Conservation (phyloP, 148 eudicot genomes). For the Chenopodium berlandieri region DNA sequence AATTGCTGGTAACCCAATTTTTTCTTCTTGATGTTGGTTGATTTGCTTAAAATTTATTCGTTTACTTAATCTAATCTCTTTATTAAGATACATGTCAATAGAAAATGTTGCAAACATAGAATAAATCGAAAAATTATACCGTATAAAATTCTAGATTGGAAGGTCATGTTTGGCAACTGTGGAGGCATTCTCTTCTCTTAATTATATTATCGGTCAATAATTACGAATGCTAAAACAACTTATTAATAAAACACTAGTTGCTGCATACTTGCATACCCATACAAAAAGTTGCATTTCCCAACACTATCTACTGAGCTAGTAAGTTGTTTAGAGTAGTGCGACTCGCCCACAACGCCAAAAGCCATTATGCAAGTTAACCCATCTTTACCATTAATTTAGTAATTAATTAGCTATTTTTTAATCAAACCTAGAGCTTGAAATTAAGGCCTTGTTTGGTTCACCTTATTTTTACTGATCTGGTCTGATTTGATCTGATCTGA, state of each 20-base stretch:
- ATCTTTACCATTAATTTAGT: not conserved
- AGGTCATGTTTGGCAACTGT: not conserved
- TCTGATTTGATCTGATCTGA: no score
- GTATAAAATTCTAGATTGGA: not conserved
- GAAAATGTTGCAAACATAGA: no score
- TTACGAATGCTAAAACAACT: not conserved
- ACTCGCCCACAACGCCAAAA: slow-evolving; percentile 22
- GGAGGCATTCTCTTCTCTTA: not conserved
- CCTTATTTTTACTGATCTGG: no score
- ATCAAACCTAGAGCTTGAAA: not conserved
- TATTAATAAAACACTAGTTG: not conserved
- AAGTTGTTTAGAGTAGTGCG: not conserved
- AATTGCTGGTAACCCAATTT: no score
- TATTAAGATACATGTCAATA: no score
- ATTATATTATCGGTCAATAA: not conserved
- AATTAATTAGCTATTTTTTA: not conserved
- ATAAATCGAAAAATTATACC: no score
- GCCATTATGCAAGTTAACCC: not conserved
- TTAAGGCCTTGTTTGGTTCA: no score
- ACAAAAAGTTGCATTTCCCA: not conserved
- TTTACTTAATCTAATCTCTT: no score
- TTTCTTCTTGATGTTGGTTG: no score
- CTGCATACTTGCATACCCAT: not conserved
- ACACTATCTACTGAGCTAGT: not conserved
- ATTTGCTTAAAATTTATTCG: no score